A percentile compares a stretch with the other conserved stretches of the same genome.
These are phyloP conservation scores for Pontederia crassipes DNA, from an alignment of 176 grass and related monocot genomes.

Conservation along the genomic window DNA sequence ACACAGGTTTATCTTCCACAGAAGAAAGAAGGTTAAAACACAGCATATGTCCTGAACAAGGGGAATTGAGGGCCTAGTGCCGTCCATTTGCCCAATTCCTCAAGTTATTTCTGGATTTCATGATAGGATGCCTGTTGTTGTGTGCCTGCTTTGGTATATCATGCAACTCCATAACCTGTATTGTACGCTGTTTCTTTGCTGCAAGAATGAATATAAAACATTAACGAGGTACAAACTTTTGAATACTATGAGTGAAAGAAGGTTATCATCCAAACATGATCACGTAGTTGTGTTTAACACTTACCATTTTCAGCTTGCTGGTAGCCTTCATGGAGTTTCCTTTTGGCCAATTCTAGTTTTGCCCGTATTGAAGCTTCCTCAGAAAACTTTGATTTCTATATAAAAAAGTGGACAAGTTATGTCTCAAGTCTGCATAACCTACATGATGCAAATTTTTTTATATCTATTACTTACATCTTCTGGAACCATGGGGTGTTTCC, in stretches of 20 bases:
- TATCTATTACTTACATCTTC: conserved; percentile 34
- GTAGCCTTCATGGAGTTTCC: conserved; percentile 65
- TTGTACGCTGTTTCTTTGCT: conserved; percentile 60
- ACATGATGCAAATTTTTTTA: background rate
- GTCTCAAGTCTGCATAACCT: background rate
- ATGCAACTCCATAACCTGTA: conserved; percentile 57
- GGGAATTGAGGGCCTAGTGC: background rate
- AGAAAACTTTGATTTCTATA: conserved; percentile 27
- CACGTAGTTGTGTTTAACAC: background rate
- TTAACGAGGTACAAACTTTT: background rate
- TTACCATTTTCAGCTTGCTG: conserved; percentile 59
- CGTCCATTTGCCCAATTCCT: conserved; percentile 7
- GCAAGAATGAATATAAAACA: conserved; percentile 13
- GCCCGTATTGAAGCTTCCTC: conserved; percentile 20
- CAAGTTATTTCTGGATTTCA: conserved; percentile 4
- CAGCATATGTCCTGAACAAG: background rate
- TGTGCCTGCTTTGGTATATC: conserved; percentile 42
- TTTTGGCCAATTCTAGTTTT: conserved; percentile 44
- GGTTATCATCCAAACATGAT: background rate
- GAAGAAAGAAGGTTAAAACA: background rate
- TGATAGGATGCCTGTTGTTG: conserved; percentile 19
- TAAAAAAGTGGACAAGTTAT: background rate
- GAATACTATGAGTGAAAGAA: too few species aligned
- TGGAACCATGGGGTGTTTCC: conserved; percentile 12
- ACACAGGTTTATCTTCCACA: background rate